A percentile compares a stretch with the other conserved stretches of the same genome.
These are phyloP conservation scores for Rhizopogon parksii DNA, from an alignment of 1,284 basidiomycete species.

Conservation along the genomic window DNA sequence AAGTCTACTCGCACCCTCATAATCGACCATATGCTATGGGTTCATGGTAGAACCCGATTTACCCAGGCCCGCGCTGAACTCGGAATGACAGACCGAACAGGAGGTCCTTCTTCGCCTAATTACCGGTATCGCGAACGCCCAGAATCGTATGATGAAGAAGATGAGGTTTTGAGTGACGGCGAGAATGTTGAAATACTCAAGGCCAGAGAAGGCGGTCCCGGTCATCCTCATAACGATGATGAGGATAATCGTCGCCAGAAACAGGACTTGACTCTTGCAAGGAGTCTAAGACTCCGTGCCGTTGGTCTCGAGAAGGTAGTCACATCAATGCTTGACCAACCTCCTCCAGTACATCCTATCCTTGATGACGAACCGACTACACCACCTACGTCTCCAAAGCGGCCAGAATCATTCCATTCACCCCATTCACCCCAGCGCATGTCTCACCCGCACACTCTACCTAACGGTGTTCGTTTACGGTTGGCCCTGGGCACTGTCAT, in stretches of 20 bases:
- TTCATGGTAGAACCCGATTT: slow-evolving; percentile 72
- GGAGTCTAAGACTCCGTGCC: slow-evolving; percentile 57
- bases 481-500: slow-evolving; percentile 64
- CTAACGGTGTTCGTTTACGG: slow-evolving; percentile 73
- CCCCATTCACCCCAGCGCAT: slow-evolving; percentile 15
- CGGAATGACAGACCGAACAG: slow-evolving; percentile 71
- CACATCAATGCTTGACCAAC: slow-evolving; percentile 70
- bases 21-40: slow-evolving; percentile 78
- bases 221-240: slow-evolving; percentile 46
- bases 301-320: slow-evolving; percentile 76
- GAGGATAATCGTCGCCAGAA: slow-evolving; percentile 49
- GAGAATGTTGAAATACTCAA: slow-evolving; percentile 50
- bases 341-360: slow-evolving; percentile 49
- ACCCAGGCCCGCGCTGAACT: slow-evolving; percentile 75
- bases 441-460: slow-evolving; percentile 53
- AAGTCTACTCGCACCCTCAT: slow-evolving; percentile 77
- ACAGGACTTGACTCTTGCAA: slow-evolving; percentile 58
- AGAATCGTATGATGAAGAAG: slow-evolving; percentile 67
- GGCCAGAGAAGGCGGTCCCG: slow-evolving; percentile 45
- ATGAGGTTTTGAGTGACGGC: slow-evolving; percentile 57
- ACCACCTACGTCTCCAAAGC: slow-evolving; percentile 46
- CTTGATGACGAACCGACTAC: slow-evolving; percentile 43
- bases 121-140: slow-evolving; percentile 57
- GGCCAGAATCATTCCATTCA: slow-evolving; percentile 17
- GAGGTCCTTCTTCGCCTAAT: slow-evolving; percentile 50